Evolutionary conservation across 257 asterid genomes (phyloP), one percentile per base, ranked within the genome.

Genomic region (Forsythia suspensa): DNA sequence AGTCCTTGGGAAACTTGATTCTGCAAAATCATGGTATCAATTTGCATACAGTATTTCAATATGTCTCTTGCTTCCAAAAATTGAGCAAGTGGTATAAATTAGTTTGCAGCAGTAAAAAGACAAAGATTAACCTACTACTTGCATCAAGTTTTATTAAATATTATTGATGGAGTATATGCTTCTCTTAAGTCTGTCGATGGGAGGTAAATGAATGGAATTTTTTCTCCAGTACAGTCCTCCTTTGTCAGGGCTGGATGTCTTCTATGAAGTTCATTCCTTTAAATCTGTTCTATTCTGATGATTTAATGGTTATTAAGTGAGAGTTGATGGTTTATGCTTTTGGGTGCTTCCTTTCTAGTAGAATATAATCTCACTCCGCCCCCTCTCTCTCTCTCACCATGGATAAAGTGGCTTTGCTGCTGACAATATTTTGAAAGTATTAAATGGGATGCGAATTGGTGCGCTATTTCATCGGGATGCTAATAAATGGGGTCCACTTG

Each of bases 391-490:
- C 65, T 68, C 42, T 82, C 24, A 63, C 63, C 77, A 34, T 84
- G 84, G 81, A 24, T 71, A 20, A 74, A 92, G 97, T 83, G 96
- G 97, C 78, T 91, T 87, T 76, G 85, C 85, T 72, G 84, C 84
- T 74, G 85, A 82, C 41, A 92, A 91, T 81, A 92, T 92, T 52
- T 81, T 85, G 39, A 91, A 78, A 81, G 96, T 90, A 77, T 83
- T 92, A 16, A 82, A 86, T 48, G 97, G 96, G 44, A 85, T 88
- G 82, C 80, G 88, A 48, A 77, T 92, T 51, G 97, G 97, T 66
- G 91, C 97, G 6, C 90, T 92, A 68, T 92, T 92, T 79, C 97
- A 92, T 80, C 76, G 82, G 72, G 97, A 92, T 76, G 93, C 97
- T 63, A 85, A 84, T 75, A 77, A 77, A n/a, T 92, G 92, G 97